Evolutionary conservation across 1,284 basidiomycete genomes (phyloP).

Genomic region (Neonothopanus nambi): DNA sequence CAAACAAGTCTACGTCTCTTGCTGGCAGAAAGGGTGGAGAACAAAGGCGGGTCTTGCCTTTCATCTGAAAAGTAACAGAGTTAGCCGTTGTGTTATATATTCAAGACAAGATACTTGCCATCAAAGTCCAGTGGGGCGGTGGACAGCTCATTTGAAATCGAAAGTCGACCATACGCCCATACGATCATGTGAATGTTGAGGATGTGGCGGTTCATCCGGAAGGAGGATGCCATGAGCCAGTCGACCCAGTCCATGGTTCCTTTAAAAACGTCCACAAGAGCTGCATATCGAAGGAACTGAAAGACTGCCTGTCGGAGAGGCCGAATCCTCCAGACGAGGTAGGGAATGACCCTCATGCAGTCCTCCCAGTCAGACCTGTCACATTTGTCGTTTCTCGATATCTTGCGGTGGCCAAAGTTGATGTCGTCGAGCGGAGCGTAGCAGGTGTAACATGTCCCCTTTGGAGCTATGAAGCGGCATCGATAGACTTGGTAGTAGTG

Average conservation of each 20-base stretch:
- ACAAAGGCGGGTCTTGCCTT: too few species aligned
- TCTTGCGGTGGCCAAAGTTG: too few species aligned
- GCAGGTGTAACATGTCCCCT: background rate
- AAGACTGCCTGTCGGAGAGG: background rate
- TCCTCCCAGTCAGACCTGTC: too few species aligned
- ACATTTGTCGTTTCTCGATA: too few species aligned
- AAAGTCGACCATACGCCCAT: background rate
- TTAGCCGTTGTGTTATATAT: too few species aligned
- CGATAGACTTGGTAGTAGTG: background rate
- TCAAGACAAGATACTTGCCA: background rate
- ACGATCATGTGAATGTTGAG: background rate
- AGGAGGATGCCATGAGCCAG: background rate
- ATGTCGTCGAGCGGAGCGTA: background rate
- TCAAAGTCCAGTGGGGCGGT: background rate
- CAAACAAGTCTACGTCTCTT: too few species aligned
- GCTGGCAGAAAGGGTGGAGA: too few species aligned
- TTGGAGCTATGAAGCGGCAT: background rate
- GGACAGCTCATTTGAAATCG: background rate
- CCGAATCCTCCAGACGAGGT: background rate
- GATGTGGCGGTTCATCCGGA: background rate
- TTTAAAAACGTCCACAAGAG: background rate
- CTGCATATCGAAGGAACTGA: background rate
- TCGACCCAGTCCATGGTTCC: background rate
- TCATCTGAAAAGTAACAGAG: background rate
- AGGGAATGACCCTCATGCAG: too few species aligned